Conservation (phyloP, 768 basidiomycete genomes). For the Daedaleopsis nitida region DNA sequence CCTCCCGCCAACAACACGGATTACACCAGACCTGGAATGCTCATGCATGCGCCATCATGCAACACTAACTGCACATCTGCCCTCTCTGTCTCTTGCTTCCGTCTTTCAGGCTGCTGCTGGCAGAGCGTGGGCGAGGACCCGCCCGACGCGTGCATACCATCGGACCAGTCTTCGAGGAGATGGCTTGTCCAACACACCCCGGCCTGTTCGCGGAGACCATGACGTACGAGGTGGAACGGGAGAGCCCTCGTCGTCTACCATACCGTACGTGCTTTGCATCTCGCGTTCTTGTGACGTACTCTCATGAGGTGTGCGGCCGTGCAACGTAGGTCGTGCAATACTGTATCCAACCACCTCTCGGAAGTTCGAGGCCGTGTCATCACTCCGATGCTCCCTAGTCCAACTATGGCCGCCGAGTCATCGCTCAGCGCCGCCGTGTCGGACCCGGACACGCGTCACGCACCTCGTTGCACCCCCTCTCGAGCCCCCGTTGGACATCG, state of each 20-base stretch:
- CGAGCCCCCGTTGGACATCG: neutral
- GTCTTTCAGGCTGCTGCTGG: slow-evolving; percentile 51
- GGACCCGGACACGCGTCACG: neutral
- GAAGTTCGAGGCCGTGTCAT: neutral
- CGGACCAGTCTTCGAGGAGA: slow-evolving; percentile 15
- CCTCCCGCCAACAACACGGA: slow-evolving; percentile 6
- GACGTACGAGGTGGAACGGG: neutral
- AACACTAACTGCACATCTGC: slow-evolving; percentile 26
- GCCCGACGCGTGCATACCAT: slow-evolving; percentile 25
- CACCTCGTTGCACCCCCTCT: neutral
- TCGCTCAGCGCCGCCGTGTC: neutral
- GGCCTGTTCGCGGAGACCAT: neutral
- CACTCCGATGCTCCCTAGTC: neutral
- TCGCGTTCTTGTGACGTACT: no score
- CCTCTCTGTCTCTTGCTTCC: slow-evolving; percentile 36
- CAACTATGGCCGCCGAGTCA: neutral
- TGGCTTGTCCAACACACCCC: slow-evolving; percentile 1
- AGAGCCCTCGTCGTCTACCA: slow-evolving; percentile 6
- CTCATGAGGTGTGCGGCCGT: neutral
- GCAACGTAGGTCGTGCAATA: neutral
- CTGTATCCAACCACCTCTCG: neutral
- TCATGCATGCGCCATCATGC: slow-evolving; percentile 48
- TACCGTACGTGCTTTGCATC: slow-evolving; percentile 6
- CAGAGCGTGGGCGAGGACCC: slow-evolving; percentile 43
- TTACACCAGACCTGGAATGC: slow-evolving; percentile 24